Base-by-base conservation (phyloP, 192 early-diverging fungal genomes). In the Coemansia sp. region DNA sequence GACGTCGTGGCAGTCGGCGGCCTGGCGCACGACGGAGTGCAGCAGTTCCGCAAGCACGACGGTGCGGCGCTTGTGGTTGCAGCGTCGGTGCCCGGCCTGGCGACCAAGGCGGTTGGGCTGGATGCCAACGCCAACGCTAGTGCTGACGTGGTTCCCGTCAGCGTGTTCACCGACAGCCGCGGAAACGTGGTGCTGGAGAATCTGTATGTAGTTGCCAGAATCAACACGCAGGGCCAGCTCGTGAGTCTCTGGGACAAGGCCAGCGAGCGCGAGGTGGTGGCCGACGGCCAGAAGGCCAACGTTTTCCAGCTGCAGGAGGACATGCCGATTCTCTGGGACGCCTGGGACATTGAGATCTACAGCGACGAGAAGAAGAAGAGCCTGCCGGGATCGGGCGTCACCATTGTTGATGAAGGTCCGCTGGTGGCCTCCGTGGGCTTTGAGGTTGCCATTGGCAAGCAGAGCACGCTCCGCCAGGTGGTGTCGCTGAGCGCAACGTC, bases 291-390 rank as follows among this genome's bases (percentile, higher is more conserved):
- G 3, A 58, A 40, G 22, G 62, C 63, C 37, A 97, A 99, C 84
- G 85, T 90, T 21, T 87, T 97, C 62, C 84, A 85, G 43, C 67
- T 95, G 56, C 94, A 88, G 72, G 95, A 97, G 62, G 96, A 99
- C 78, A 85, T 93, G 47, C 92, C 92, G 15, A 66, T 94, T 22
- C 91, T 85, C 76, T 96, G 93, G 93, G 94, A 96, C 69, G 94
- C 90, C 1, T 93, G 90, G 76, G 80, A 90, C 63, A 92, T 97
- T 32, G 96, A 99, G 71, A 89, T 98, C 21, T 98, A 97, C 78
- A 94, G 94, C 75, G 80, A 94, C 22, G 93, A 98, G 69, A 98
- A 95, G 72, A 85, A 85, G n/a, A 75, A 74, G 37, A 87, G 88
- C 51, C 87, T 88, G 4, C 70, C 61, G 21, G 78, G 84, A 15